Percentiles rank a stretch among this genome's conserved stretches.
Evolutionary conservation across 306 rosid species (phyloP).

Genomic region (Glycine tomentella): DNA sequence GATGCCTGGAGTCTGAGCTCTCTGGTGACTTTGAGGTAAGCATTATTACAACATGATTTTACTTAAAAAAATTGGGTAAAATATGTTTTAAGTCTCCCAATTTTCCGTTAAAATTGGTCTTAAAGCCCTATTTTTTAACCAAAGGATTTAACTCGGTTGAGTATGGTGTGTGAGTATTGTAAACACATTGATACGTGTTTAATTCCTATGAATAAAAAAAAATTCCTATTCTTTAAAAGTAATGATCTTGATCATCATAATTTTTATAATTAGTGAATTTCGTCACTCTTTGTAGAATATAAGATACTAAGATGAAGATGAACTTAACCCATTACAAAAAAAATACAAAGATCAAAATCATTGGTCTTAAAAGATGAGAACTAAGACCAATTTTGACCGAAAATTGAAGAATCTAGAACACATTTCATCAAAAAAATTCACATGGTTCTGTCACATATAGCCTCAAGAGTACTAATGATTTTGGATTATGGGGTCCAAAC

Average conservation of each 20-base stretch:
- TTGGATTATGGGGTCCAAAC: background rate
- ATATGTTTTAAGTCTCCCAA: background rate
- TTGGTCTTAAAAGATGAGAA: background rate
- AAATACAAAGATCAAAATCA: too few relatives aligned
- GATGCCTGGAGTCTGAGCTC: slow-evolving; percentile 81
- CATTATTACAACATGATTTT: background rate
- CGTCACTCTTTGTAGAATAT: too few relatives aligned
- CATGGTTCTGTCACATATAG: background rate
- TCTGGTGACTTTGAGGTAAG: slow-evolving; percentile 79
- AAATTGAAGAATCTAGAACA: background rate
- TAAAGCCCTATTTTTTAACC: background rate
- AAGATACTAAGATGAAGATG: too few relatives aligned
- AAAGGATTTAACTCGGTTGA: too few relatives aligned
- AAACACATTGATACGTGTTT: too few relatives aligned
- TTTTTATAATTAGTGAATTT: too few relatives aligned
- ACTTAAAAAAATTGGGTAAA: background rate
- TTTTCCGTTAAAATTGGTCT: background rate
- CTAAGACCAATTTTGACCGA: background rate
- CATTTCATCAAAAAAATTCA: background rate
- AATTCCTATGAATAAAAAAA: too few relatives aligned
- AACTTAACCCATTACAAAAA: too few relatives aligned
- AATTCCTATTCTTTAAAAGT: too few relatives aligned
- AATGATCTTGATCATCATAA: too few relatives aligned
- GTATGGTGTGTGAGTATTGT: too few relatives aligned
- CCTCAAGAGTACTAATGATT: background rate